These are phyloP conservation scores for Delphinella strobiligena DNA, from an alignment of 2,329 filamentous ascomycete species.

Conservation along the genomic window DNA sequence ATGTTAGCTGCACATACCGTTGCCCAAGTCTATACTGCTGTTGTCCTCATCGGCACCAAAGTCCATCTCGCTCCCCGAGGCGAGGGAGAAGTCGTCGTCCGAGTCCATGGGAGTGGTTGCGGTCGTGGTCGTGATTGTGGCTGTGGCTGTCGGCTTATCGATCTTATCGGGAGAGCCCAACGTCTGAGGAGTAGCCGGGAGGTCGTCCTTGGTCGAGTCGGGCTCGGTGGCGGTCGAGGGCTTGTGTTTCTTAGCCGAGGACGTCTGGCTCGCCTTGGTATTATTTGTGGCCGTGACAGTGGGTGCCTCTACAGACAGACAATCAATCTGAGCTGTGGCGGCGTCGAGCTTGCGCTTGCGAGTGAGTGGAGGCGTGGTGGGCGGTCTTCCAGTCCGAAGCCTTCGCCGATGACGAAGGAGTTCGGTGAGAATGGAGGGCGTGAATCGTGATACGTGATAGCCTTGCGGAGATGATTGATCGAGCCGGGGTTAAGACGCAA, in stretches of 20 bases:
- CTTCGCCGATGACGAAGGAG: conserved; percentile 18
- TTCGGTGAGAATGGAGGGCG: conserved; percentile 6
- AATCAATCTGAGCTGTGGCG: conserved; percentile 3
- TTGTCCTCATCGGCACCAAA: conserved; percentile 54
- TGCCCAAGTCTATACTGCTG: too few relatives aligned
- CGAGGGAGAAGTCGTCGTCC: conserved; percentile 81
- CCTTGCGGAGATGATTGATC: too few relatives aligned
- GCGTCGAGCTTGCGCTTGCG: conserved; percentile 24
- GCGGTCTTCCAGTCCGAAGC: conserved; percentile 11
- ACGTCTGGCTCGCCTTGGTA: conserved; percentile 13
- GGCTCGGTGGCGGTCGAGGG: conserved; percentile 19
- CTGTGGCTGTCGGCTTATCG: neutral
- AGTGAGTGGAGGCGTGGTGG: conserved; percentile 19
- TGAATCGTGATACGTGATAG: conserved; percentile 6
- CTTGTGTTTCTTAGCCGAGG: conserved; percentile 25
- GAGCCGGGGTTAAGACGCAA: too few relatives aligned
- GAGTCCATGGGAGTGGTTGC: conserved; percentile 62
- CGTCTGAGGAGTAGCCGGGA: conserved; percentile 38
- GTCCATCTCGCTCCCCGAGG: conserved; percentile 59
- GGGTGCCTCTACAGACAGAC: conserved; percentile 10
- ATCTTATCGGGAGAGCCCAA: conserved; percentile 24
- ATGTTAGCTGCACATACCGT: too few relatives aligned
- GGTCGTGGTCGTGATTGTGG: too few relatives aligned
- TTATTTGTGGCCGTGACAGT: conserved; percentile 3
- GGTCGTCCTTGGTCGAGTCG: conserved; percentile 24